Evolutionary conservation across 352 stramenopile genomes (phyloP).

Genomic region (Pythium monospermum): DNA sequence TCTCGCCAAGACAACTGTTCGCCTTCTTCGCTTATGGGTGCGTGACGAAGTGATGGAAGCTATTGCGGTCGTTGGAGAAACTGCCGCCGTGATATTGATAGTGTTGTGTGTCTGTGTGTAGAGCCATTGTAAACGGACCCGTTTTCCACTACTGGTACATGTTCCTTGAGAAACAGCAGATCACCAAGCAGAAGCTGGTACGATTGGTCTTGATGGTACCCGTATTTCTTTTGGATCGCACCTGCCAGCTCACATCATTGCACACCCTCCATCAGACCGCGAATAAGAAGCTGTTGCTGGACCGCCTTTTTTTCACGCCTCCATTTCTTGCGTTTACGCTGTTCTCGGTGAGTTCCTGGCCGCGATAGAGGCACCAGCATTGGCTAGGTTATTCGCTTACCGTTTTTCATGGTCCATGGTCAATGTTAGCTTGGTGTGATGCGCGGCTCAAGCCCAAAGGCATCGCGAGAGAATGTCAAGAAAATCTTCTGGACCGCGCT

Average conservation of each 20-base stretch:
- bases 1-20: conserved; percentile 60
- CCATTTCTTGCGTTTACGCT: conserved; percentile 65
- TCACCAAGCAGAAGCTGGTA: conserved; percentile 66
- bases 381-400: neutral
- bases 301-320: conserved; percentile 61
- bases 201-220: neutral
- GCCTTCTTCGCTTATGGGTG: conserved; percentile 71
- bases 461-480: conserved; percentile 36
- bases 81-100: no score
- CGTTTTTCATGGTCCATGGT: neutral
- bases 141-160: conserved; percentile 69
- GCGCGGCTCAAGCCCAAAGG: conserved; percentile 43
- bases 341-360: conserved; percentile 33
- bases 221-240: no score
- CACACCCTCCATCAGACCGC: no score
- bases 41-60: neutral
- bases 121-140: conserved; percentile 47
- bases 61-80: no score
- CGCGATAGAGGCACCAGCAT: no score
- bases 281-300: conserved; percentile 72
- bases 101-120: conserved; percentile 7
- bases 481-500: conserved; percentile 46
- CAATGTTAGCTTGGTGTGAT: conserved; percentile 52
- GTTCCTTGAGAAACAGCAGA: conserved; percentile 55
- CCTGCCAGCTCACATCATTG: no score